phyloP scores from a whole-genome alignment of 768 basidiomycete species.

The Mycena floridula region DNA sequence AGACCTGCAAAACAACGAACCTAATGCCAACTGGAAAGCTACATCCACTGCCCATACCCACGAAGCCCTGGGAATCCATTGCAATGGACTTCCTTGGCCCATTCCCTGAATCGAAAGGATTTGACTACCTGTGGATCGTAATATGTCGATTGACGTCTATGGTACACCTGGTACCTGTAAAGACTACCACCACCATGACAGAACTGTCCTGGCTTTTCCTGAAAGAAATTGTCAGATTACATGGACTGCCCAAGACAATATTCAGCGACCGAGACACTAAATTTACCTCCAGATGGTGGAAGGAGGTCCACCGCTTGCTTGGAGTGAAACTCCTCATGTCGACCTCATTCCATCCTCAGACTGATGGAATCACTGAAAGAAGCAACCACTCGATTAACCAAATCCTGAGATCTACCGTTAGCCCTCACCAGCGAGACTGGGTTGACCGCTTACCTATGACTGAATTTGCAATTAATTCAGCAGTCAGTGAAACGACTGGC shows the following conservation, averaged over 20 bases:
- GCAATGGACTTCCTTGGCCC: not conserved
- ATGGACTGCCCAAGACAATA: constrained; percentile 7
- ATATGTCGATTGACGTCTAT: not conserved
- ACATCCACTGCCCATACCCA: not conserved
- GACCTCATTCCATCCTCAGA: not conserved
- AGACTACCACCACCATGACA: not conserved
- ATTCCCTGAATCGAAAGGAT: not conserved
- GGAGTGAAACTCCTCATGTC: constrained; percentile 9
- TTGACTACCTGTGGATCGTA: not conserved
- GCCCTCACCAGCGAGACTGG: not conserved
- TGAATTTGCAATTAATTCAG: not conserved
- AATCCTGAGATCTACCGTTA: not conserved
- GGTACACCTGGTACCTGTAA: not conserved
- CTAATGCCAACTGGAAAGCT: not conserved
- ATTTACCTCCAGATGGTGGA: constrained; percentile 24
- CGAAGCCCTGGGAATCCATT: not conserved
- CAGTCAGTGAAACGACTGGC: too few relatives aligned
- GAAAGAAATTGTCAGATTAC: not conserved
- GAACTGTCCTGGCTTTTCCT: not conserved
- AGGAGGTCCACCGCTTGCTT: constrained; percentile 10
- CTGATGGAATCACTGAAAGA: too few relatives aligned
- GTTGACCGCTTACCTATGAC: constrained; percentile 11
- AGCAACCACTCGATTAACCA: not conserved
- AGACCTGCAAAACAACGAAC: not conserved
- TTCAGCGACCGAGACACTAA: constrained; percentile 22